A percentile compares a stretch with the other conserved stretches of the same genome.
These are phyloP conservation scores for Ustilago curta DNA, from an alignment of 1,284 basidiomycete genomes.

Conservation along the genomic window DNA sequence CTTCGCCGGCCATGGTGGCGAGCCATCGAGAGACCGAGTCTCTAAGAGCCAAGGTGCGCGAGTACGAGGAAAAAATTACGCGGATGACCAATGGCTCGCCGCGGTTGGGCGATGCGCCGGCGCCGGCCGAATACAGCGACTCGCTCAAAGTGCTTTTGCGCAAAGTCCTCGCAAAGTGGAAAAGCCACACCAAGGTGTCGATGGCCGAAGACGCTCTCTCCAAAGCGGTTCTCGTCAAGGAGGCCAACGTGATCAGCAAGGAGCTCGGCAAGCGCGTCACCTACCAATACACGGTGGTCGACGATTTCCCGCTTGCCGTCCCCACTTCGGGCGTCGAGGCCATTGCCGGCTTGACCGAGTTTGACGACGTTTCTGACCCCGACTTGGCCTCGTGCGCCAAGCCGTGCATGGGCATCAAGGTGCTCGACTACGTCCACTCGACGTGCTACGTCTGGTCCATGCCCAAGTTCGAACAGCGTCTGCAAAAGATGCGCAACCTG, in stretches of 20 bases:
- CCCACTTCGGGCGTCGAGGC: conserved; percentile 83
- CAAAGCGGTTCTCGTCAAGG: conserved; percentile 87
- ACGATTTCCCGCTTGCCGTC: conserved; percentile 82
- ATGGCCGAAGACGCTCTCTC: conserved; percentile 91
- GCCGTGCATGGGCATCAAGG: conserved; percentile 88
- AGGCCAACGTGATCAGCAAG: conserved; percentile 78
- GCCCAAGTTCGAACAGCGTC: conserved; percentile 85
- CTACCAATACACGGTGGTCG: conserved; percentile 91
- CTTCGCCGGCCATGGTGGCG: conserved; percentile 21
- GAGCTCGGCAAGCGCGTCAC: conserved; percentile 81
- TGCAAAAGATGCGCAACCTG: conserved; percentile 92
- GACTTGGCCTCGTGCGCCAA: conserved; percentile 54
- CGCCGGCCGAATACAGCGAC: conserved; percentile 37
- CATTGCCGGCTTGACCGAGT: conserved; percentile 85
- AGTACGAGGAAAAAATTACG: conserved; percentile 60
- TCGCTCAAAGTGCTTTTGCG: conserved; percentile 68
- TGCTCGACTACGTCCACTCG: conserved; percentile 73
- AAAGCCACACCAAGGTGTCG: conserved; percentile 71
- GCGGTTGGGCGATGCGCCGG: conserved; percentile 23
- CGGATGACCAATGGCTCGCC: conserved; percentile 39
- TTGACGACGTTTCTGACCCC: conserved; percentile 76
- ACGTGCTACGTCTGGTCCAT: conserved; percentile 78
- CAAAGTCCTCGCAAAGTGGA: conserved; percentile 85
- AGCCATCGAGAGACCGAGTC: conserved; percentile 48
- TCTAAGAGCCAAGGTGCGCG: conserved; percentile 57